Evolutionary conservation across 768 basidiomycete species (phyloP).

Genomic region (Melanogaster broomeanus): DNA sequence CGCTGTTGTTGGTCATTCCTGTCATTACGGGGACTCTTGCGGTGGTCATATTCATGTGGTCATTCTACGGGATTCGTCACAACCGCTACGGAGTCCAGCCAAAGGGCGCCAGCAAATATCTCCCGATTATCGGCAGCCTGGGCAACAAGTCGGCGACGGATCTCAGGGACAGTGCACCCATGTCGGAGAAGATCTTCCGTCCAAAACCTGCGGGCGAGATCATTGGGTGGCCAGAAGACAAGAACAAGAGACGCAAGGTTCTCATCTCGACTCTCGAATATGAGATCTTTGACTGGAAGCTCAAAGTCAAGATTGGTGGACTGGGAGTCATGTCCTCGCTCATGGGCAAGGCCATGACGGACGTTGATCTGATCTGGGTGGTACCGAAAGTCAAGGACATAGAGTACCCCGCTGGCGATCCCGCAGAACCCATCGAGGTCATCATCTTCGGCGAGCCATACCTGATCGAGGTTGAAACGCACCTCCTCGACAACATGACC

Average conservation of each 20-base stretch:
- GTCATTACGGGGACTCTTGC: constrained; percentile 83
- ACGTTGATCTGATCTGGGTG: constrained; percentile 94
- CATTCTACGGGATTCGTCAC: constrained; percentile 94
- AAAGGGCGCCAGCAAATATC: constrained; percentile 73
- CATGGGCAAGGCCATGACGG: constrained; percentile 98
- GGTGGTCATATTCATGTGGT: constrained; percentile 89
- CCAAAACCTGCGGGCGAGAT: constrained; percentile 66
- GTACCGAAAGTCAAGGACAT: constrained; percentile 93
- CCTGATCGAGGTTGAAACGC: constrained; percentile 93
- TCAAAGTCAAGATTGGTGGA: constrained; percentile 98
- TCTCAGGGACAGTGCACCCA: constrained; percentile 59
- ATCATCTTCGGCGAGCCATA: constrained; percentile 96
- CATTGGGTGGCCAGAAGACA: constrained; percentile 97
- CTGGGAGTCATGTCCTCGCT: constrained; percentile 96
- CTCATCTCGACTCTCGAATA: constrained; percentile 93
- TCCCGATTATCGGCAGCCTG: constrained; percentile 78
- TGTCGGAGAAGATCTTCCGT: constrained; percentile 73
- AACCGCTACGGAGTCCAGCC: constrained; percentile 87
- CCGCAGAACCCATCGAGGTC: constrained; percentile 92
- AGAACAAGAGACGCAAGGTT: constrained; percentile 87
- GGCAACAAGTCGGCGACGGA: constrained; percentile 70
- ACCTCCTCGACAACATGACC: constrained; percentile 92
- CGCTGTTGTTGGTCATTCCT: constrained; percentile 77
- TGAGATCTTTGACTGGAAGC: constrained; percentile 96
- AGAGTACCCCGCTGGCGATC: constrained; percentile 90